Evolutionary conservation across 805 yeast genomes (phyloP), one percentile per base, ranked within the genome.

Genomic region (Wickerhamiella australiensis): DNA sequence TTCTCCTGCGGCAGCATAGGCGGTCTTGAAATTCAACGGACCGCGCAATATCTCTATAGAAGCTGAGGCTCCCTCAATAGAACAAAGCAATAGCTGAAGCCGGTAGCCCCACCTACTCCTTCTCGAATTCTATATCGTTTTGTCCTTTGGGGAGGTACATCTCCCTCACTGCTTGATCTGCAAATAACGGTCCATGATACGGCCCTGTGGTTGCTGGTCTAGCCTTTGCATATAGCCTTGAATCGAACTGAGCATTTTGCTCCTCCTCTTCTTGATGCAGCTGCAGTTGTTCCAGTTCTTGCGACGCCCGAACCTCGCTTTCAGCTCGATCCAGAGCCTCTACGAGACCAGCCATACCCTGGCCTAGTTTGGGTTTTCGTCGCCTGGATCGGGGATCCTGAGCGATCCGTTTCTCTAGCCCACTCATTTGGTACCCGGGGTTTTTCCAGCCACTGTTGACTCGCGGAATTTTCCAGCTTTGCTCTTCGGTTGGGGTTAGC

Each of bases 361-460:
- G 76, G 51, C 76, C 72, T 47, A 80, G 72, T 18, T 69, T 65
- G 15, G 56, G 65, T 0, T 62, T 64, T 12, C 63, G 66, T 31
- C 61, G 59, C 23, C 59, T 53, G 0, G 68, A 63, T 2, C 71
- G 66, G 6, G 47, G 40, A 35, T 69, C 73, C 12, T 74, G 73
- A 1, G 81, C 80, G 50, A 85, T 68, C 52, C 96, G 70, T 59
- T 82, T 84, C 49, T 87, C 95, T 37, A 88, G 64, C 0, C 82
- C 78, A 42, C 88, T 80, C 0, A 95, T 79, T 61, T 79, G 85
- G 1, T 97, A 96, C 57, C 84, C 82, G 15, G 88, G 85, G 63
- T 92, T 92, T 64, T 87, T 88, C 96, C 97, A 92, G 63, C 85
- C 86, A 1, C 97, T 90, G 0, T 90, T 76, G 1, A 94, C 85